These are phyloP conservation scores for Wickerhamomyces sp. DNA, from an alignment of 1,139 yeast species.

Conservation along the genomic window DNA sequence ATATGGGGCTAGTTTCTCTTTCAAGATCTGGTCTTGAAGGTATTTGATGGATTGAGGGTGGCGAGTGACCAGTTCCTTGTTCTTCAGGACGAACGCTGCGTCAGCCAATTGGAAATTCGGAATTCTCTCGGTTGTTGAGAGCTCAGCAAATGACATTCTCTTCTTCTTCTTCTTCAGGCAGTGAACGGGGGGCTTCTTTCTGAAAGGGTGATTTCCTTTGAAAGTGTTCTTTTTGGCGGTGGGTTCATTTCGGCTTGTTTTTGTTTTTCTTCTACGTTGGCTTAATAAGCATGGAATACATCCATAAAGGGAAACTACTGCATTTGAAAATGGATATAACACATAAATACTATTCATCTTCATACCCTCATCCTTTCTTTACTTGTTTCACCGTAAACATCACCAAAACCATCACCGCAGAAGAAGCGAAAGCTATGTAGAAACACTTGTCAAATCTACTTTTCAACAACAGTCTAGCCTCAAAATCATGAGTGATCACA, in stretches of 20 bases:
- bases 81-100: slow-evolving; percentile 59
- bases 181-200: no score
- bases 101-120: slow-evolving; percentile 84
- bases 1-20: slow-evolving; percentile 76
- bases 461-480: not conserved
- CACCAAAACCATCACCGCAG: not conserved
- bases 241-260: no score
- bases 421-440: not conserved
- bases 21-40: slow-evolving; percentile 49
- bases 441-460: not conserved
- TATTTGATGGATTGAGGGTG: slow-evolving; percentile 41
- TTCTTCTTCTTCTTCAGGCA: not conserved
- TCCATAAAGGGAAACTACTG: no score
- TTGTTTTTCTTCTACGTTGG: no score
- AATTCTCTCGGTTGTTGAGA: slow-evolving; percentile 31
- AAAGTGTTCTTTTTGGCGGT: no score
- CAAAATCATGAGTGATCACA: not conserved
- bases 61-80: slow-evolving; percentile 32
- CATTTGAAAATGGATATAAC: no score
- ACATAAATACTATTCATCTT: no score
- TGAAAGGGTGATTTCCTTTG: no score
- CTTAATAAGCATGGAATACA: no score
- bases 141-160: not conserved
- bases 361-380: no score
- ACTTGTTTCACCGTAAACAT: not conserved